A percentile compares a stretch with the other conserved stretches of the same genome.
Conservation (phyloP, 73 alveolate species). For the Tetrahymena malaccensis region DNA sequence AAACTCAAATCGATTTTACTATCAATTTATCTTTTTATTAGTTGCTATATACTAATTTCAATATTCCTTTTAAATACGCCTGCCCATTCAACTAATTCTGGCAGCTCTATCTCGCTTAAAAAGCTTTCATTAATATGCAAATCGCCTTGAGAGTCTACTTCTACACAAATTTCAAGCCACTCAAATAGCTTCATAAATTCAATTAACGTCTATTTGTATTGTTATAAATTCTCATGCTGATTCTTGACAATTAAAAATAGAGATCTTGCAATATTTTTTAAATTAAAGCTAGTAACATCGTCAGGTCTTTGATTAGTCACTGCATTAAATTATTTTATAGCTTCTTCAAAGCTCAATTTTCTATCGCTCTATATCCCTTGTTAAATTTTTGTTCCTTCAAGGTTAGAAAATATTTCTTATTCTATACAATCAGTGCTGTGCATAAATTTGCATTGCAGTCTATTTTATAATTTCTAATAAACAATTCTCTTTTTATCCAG, state of each 20-base stretch:
- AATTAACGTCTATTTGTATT: not conserved
- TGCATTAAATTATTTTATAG: not conserved
- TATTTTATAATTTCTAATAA: not conserved
- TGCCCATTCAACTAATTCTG: not conserved
- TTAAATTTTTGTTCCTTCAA: not conserved
- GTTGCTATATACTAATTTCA: not conserved
- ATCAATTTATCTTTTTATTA: not conserved
- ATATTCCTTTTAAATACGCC: not conserved
- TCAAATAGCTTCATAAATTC: not conserved
- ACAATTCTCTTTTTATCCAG: not conserved
- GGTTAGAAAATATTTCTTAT: not conserved
- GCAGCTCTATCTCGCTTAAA: not conserved
- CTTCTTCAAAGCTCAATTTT: not conserved
- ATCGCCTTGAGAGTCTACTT: not conserved
- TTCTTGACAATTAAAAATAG: not conserved
- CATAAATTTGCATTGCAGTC: not conserved
- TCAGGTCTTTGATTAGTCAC: not conserved
- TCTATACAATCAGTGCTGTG: not conserved
- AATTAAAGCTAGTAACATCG: not conserved
- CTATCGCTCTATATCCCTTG: not conserved
- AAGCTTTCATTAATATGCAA: not conserved
- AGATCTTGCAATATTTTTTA: not conserved
- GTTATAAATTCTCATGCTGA: not conserved
- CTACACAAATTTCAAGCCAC: not conserved
- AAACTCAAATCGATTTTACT: not conserved